Evolutionary conservation across 129 eudicot genomes (phyloP).

Genomic region (Helichrysum umbraculigerum): DNA sequence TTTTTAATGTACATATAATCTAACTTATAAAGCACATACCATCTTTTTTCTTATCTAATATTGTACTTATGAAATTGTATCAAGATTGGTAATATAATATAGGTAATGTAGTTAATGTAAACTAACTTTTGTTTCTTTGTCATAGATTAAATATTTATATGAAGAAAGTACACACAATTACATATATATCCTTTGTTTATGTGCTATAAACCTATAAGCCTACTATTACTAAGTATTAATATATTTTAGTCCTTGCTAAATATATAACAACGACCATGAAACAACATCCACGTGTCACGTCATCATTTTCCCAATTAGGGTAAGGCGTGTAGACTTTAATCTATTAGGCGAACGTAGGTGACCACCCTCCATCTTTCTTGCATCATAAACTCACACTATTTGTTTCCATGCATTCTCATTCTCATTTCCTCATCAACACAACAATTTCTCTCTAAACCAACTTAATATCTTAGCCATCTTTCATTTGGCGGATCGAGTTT

Average conservation of each 20-base stretch:
- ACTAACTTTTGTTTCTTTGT: no score
- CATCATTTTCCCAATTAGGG: background rate
- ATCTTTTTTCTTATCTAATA: no score
- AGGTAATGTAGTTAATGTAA: no score
- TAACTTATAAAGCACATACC: no score
- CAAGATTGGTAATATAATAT: no score
- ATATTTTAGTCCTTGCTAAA: background rate
- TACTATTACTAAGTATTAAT: background rate
- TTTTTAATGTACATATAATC: no score
- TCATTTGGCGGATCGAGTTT: background rate
- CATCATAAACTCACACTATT: slow-evolving; percentile 37
- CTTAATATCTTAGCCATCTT: background rate
- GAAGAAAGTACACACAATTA: no score
- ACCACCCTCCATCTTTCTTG: slow-evolving; percentile 31
- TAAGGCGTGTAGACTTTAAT: slow-evolving; percentile 21
- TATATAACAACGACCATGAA: background rate
- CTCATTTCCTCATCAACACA: slow-evolving; percentile 19
- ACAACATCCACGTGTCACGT: slow-evolving; percentile 20
- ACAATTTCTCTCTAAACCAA: background rate
- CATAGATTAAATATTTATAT: no score
- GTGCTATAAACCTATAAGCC: background rate
- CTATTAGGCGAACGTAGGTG: slow-evolving; percentile 40
- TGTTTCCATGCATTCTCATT: slow-evolving; percentile 30
- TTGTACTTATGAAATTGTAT: no score
- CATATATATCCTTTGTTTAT: background rate